These are phyloP conservation scores for Quercus berberidifolia DNA, from an alignment of 306 rosid genomes.

Conservation along the genomic window DNA sequence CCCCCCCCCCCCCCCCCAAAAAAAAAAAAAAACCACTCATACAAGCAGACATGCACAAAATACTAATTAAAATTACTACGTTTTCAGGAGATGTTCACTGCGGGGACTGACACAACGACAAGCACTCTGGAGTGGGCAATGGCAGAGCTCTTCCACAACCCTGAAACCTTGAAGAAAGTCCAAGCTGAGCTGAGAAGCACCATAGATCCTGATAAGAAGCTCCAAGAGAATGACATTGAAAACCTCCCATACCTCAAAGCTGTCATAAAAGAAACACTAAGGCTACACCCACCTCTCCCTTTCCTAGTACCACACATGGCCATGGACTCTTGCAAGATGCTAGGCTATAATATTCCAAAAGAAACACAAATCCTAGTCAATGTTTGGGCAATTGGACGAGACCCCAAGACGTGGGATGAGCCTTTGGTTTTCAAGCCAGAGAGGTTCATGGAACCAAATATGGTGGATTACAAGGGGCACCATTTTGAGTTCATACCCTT, in stretches of 20 bases:
- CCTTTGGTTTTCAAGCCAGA: slow-evolving; percentile 68
- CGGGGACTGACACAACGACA: slow-evolving; percentile 88
- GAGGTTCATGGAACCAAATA: slow-evolving; percentile 51
- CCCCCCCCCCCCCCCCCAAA: too few relatives aligned
- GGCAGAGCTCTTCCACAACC: slow-evolving; percentile 80
- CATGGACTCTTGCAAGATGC: slow-evolving; percentile 50
- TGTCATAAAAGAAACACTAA: slow-evolving; percentile 76
- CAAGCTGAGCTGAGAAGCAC: slow-evolving; percentile 60
- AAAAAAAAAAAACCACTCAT: too few relatives aligned
- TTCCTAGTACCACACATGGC: slow-evolving; percentile 90
- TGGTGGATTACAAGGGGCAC: slow-evolving; percentile 60
- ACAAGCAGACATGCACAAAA: too few relatives aligned
- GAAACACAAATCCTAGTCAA: slow-evolving; percentile 73
- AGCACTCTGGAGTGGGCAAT: slow-evolving; percentile 90
- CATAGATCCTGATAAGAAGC: slow-evolving; percentile 28
- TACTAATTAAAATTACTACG: background rate
- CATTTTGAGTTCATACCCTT: slow-evolving; percentile 79
- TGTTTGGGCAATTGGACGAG: slow-evolving; percentile 93
- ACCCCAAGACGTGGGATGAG: slow-evolving; percentile 65
- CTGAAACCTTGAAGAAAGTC: slow-evolving; percentile 47
- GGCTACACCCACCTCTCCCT: slow-evolving; percentile 97
- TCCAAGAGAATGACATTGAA: slow-evolving; percentile 64
- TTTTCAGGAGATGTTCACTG: slow-evolving; percentile 78
- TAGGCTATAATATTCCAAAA: slow-evolving; percentile 59
- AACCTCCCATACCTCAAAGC: slow-evolving; percentile 71